phyloP scores from a whole-genome alignment of 169 alveolate species.

The Plasmodium adleri region DNA sequence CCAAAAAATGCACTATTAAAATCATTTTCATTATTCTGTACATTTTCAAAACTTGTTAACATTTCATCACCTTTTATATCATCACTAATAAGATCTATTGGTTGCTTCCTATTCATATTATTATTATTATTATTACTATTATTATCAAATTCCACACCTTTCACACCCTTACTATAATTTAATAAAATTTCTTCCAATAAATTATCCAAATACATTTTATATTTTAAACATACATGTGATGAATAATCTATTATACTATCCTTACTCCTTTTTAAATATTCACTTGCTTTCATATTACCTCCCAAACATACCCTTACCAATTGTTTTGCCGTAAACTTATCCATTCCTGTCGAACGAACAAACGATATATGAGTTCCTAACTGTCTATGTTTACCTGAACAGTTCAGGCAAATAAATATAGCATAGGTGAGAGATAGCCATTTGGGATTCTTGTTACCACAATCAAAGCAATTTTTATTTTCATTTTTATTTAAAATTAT shows the following conservation, averaged over 20 bases:
- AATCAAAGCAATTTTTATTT: constrained; percentile 93
- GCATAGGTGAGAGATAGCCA: constrained; percentile 97
- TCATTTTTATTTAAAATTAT: constrained; percentile 82
- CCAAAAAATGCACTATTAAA: constrained; percentile 3
- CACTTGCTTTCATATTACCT: constrained; percentile 82
- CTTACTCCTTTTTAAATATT: constrained; percentile 58
- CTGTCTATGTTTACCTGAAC: constrained; percentile 95
- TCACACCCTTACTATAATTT: constrained; percentile 20
- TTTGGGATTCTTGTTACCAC: constrained; percentile 96
- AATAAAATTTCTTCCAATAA: constrained; percentile 61
- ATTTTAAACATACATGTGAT: constrained; percentile 36
- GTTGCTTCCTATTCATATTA: background rate
- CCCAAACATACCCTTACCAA: constrained; percentile 84
- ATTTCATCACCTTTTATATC: constrained; percentile 14
- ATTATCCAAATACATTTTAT: constrained; percentile 73
- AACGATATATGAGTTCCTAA: constrained; percentile 96
- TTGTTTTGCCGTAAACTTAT: constrained; percentile 91
- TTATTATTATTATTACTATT: constrained; percentile 1
- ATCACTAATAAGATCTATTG: constrained; percentile 57
- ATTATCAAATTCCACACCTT: constrained; percentile 2
- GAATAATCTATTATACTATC: constrained; percentile 56
- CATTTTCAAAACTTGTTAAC: background rate
- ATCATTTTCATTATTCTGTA: background rate
- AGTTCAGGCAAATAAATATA: constrained; percentile 95
- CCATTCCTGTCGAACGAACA: constrained; percentile 94